Percentiles rank a stretch among this genome's conserved stretches.
Evolutionary conservation across 768 basidiomycete species (phyloP).

Genomic region (Cystobasidium ongulense): DNA sequence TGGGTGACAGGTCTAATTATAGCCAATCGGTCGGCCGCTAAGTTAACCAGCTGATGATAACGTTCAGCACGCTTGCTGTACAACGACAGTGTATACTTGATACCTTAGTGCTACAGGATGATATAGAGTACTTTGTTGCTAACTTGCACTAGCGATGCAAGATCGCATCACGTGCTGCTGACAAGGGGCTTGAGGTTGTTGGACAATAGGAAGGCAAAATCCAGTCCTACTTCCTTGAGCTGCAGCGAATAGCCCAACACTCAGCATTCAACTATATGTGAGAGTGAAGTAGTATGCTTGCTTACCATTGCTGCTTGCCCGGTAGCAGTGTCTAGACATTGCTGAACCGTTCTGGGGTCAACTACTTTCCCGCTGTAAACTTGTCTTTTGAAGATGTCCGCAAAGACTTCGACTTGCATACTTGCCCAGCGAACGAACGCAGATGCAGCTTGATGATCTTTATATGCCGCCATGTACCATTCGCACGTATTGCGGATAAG

Average conservation of each 20-base stretch:
- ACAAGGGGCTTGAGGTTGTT: background rate
- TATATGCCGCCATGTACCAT: constrained; percentile 93
- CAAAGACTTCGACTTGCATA: constrained; percentile 70
- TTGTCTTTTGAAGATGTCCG: constrained; percentile 77
- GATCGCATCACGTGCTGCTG: background rate
- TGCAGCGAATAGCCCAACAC: background rate
- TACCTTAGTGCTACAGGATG: background rate
- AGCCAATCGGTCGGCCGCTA: too few species aligned
- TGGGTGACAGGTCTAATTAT: background rate
- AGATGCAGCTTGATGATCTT: constrained; percentile 87
- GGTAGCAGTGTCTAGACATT: constrained; percentile 18
- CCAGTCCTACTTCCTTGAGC: constrained; percentile 24
- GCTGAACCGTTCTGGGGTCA: background rate
- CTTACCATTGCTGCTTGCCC: constrained; percentile 28
- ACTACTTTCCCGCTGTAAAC: constrained; percentile 60
- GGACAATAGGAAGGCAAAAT: constrained; percentile 18
- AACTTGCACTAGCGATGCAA: background rate
- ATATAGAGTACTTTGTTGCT: background rate
- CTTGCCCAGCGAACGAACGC: constrained; percentile 94
- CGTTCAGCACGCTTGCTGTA: too few species aligned
- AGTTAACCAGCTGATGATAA: too few species aligned
- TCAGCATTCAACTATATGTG: background rate
- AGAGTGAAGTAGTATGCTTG: background rate
- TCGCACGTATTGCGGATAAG: constrained; percentile 94
- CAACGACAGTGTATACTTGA: background rate